Percentiles rank a stretch among this genome's conserved stretches.
Conservation (phyloP, 306 rosid species). For the Herpetospermum pedunculosum region DNA sequence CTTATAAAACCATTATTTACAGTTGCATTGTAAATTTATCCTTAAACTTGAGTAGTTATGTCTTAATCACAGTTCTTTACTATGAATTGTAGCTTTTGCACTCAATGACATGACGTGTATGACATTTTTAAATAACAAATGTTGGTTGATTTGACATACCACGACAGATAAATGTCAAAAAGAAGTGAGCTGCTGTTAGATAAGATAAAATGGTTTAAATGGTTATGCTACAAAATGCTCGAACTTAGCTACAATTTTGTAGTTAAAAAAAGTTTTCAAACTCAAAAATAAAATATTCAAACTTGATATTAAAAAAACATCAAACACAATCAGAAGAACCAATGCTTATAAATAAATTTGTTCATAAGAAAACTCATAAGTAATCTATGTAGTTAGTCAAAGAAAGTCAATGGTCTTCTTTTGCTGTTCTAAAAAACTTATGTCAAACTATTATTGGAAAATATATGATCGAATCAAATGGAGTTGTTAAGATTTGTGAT, state of each 20-base stretch:
- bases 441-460: neutral
- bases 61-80: neutral
- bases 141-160: neutral
- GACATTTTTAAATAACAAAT: neutral
- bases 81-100: neutral
- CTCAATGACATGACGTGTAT: neutral
- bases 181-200: neutral
- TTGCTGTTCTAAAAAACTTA: neutral
- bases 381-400: neutral
- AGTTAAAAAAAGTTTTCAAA: neutral
- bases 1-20: neutral
- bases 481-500: slow-evolving; percentile 1
- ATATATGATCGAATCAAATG: neutral
- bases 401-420: neutral
- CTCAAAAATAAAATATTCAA: neutral
- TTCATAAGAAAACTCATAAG: too few relatives aligned
- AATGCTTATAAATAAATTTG: too few relatives aligned
- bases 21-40: neutral
- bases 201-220: neutral
- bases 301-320: neutral
- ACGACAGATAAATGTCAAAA: neutral
- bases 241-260: neutral
- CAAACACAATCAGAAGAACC: too few relatives aligned
- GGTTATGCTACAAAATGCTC: neutral
- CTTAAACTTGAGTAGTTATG: neutral